Conservation (phyloP, 2,329 filamentous ascomycete genomes). For the Chaetothyriales sp. region DNA sequence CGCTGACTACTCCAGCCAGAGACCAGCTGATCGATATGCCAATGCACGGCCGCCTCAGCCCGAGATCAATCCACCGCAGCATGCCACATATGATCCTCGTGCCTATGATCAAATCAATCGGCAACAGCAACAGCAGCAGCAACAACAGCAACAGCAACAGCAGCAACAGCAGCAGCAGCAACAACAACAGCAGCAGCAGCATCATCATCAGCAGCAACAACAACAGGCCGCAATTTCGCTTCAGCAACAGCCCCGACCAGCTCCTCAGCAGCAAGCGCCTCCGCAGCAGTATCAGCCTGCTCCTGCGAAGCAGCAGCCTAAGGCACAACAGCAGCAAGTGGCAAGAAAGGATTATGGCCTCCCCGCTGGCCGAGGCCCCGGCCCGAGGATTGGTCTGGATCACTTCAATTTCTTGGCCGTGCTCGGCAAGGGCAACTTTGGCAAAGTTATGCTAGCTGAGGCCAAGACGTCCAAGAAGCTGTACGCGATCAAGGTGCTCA, state of each 20-base stretch:
- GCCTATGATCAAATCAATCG: conserved; percentile 27
- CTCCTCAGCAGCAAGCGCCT: conserved; percentile 16
- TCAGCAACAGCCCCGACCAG: conserved; percentile 3
- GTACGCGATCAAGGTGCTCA: conserved; percentile 96
- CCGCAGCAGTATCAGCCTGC: conserved; percentile 33
- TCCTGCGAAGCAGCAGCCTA: conserved; percentile 21
- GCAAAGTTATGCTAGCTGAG: conserved; percentile 98
- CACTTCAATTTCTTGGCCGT: conserved; percentile 99
- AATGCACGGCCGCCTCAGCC: conserved; percentile 21
- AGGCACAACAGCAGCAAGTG: conserved; percentile 19
- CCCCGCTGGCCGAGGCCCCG: conserved; percentile 24
- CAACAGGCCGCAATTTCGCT: conserved; percentile 7
- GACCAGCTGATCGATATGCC: conserved; percentile 23
- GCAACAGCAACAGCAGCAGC: conserved; percentile 17
- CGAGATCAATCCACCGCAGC: conserved; percentile 27
- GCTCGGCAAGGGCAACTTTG: conserved; percentile 96
- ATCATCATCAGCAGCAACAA: no score
- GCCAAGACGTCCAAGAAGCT: conserved; percentile 84
- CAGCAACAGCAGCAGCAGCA: no score
- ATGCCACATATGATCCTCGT: conserved; percentile 32
- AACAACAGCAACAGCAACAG: conserved; percentile 21
- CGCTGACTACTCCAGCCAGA: conserved; percentile 28
- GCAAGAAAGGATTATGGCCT: conserved; percentile 10
- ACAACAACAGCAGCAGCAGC: conserved; percentile 18
- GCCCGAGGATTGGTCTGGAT: conserved; percentile 70